Evolutionary conservation across 352 stramenopile genomes (phyloP), one percentile per base, ranked within the genome.

Genomic region (Globisporangium paddicum): DNA sequence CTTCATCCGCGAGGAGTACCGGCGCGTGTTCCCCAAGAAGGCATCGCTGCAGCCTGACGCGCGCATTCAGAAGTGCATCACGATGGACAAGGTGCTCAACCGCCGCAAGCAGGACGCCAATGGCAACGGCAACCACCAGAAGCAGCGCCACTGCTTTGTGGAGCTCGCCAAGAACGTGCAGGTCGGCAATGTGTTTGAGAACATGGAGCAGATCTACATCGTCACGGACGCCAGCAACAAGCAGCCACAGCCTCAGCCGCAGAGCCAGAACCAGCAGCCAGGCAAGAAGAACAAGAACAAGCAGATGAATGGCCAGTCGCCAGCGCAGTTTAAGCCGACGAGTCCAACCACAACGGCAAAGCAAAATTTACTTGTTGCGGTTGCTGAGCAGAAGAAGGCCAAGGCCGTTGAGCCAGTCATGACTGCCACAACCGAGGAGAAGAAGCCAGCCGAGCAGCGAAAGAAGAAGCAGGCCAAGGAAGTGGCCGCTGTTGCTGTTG

Each of bases 181-280:
- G 63, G 70, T 78, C 13, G 79, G 79, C 55, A 90, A 89, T 45
- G 76, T 86, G 28, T 92, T 92, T 57, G 48, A 71, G 51, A 73
- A 83, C 60, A 92, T 92, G 82, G 82, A 92, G 67, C 82, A 87
- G 63, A 77, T 92, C 30, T 92, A 89, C 60, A 69, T 92, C 11
- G 77, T 82, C 21, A 32, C 64, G 19, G 82, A 82, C 60, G 25
- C 40, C 21, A 60, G 25, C 35, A 57, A 30, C 53, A 65, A 54
- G 19, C 38, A 44, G 18, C 5, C 54, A 37, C 28, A 57, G 26
- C 23, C 10, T 4, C 50, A 57, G 9, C 35, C 44, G 49, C 30
- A 48, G 7, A 35, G 37, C 21, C 51, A 45, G 32, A 41, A 45
- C 13, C 44, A 62, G 13, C 45, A 61, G 34, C 23, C 23, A 19